phyloP scores from a whole-genome alignment of 495 filamentous ascomycete genomes.

The Xylaria venustula region DNA sequence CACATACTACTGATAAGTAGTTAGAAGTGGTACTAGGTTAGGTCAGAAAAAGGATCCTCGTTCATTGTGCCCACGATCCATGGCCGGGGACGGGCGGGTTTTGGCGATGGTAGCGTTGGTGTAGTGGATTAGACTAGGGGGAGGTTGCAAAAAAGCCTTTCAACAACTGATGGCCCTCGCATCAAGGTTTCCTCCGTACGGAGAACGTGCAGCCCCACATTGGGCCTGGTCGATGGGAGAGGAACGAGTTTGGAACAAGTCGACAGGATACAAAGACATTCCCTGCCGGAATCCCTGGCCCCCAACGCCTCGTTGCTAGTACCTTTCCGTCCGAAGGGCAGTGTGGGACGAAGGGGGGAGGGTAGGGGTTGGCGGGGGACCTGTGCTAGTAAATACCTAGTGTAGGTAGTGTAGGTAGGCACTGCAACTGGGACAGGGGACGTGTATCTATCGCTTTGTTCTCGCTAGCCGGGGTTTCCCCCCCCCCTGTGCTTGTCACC shows the following conservation, averaged over 20 bases:
- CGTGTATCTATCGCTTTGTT: not conserved
- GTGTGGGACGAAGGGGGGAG: slow-evolving; percentile 7
- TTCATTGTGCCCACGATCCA: slow-evolving; percentile 33
- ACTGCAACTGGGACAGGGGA: not conserved
- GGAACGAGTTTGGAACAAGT: slow-evolving; percentile 32
- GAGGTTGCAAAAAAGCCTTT: slow-evolving; percentile 26
- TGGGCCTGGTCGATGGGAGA: slow-evolving; percentile 25
- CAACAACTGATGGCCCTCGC: slow-evolving; percentile 14
- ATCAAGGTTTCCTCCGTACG: slow-evolving; percentile 28
- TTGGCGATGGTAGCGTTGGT: slow-evolving; percentile 32
- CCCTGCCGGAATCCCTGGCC: slow-evolving; percentile 31
- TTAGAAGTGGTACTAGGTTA: not conserved
- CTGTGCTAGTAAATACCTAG: too few species aligned
- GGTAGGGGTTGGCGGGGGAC: slow-evolving; percentile 6
- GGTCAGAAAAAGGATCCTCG: slow-evolving; percentile 29
- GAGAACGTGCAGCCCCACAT: slow-evolving; percentile 11
- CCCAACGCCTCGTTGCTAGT: slow-evolving; percentile 17
- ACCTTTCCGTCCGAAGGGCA: slow-evolving; percentile 4
- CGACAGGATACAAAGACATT: slow-evolving; percentile 29
- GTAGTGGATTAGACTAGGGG: slow-evolving; percentile 26
- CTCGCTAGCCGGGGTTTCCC: too few species aligned
- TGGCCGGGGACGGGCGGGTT: slow-evolving; percentile 33
- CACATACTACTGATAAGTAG: too few species aligned
- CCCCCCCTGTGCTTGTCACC: too few species aligned
- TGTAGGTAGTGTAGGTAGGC: too few species aligned